phyloP scores from a whole-genome alignment of 345 rosid species.

The rapeseed (Brassica napus) region Da-Ae NC_063443.1:972501-973000 shows the following conservation, averaged over 20 bases:
- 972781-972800: too few relatives aligned
- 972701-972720: conserved; percentile 58
- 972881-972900: conserved; percentile 77
- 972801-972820: too few relatives aligned
- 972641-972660: conserved; percentile 73
- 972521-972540: conserved; percentile 66
- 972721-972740: conserved; percentile 57
- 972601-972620: conserved; percentile 66
- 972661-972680: conserved; percentile 61
- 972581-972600: conserved; percentile 6
- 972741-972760: conserved; percentile 59
- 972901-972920: conserved; percentile 77
- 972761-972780: conserved; percentile 80
- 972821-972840: neutral
- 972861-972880: conserved; percentile 89
- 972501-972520: conserved; percentile 65
- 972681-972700: conserved; percentile 72
- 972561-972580: conserved; percentile 4
- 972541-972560: conserved; percentile 1
- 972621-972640: conserved; percentile 63
- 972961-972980: conserved; percentile 85
- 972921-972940: conserved; percentile 67
- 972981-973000: conserved; percentile 84
- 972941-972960: conserved; percentile 67
- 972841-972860: conserved; percentile 65